A percentile compares a stretch with the other conserved stretches of the same genome.
These are phyloP conservation scores for Pterocarpus santalinus DNA, from an alignment of 306 rosid genomes.

Conservation along the genomic window DNA sequence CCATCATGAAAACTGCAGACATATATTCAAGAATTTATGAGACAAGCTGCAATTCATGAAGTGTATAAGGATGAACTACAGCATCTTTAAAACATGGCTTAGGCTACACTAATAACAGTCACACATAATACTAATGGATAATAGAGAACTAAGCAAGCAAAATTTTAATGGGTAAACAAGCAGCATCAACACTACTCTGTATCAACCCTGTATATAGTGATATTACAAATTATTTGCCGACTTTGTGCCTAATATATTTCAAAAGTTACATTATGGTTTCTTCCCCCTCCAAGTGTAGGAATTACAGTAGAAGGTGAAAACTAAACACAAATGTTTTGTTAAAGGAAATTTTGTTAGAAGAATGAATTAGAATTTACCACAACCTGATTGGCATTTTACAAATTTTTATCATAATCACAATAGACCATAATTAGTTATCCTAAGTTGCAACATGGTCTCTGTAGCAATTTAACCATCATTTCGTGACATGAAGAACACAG, in stretches of 20 bases:
- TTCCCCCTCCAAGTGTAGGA: background rate
- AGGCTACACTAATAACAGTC: slow-evolving; percentile 25
- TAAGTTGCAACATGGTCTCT: background rate
- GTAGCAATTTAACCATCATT: background rate
- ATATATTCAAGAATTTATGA: slow-evolving; percentile 50
- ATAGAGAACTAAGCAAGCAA: too few species aligned
- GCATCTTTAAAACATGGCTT: slow-evolving; percentile 18
- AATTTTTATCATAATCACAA: slow-evolving; percentile 1
- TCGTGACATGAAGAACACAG: background rate
- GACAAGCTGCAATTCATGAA: slow-evolving; percentile 36
- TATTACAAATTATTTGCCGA: too few species aligned
- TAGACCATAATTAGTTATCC: background rate
- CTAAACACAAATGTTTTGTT: background rate
- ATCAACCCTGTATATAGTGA: too few species aligned
- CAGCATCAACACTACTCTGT: background rate
- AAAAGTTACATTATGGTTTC: background rate
- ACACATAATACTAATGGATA: background rate
- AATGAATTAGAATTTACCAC: background rate
- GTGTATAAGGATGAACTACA: slow-evolving; percentile 2
- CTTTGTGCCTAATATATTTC: too few species aligned
- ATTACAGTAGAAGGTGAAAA: background rate
- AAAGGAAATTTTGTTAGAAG: background rate
- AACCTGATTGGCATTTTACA: background rate
- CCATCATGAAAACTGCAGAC: slow-evolving; percentile 89
- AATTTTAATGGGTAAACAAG: background rate